Conservation (phyloP, 2,329 filamentous ascomycete genomes). For the Penicillium sp. region DNA sequence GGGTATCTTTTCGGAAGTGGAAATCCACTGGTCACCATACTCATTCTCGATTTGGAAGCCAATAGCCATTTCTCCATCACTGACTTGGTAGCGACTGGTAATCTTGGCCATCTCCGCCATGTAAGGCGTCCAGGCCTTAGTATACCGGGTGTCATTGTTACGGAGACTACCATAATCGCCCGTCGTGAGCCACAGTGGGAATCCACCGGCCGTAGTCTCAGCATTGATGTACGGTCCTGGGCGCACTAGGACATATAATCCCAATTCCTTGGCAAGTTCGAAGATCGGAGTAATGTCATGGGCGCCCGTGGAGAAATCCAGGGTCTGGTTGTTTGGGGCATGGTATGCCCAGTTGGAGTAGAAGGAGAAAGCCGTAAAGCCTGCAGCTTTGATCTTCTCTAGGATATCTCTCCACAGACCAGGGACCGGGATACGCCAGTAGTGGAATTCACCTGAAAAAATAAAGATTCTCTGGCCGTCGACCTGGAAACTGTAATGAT, state of each 20-base stretch:
- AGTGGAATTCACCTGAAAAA: slow-evolving; percentile 57
- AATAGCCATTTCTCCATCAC: slow-evolving; percentile 29
- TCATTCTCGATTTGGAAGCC: slow-evolving; percentile 36
- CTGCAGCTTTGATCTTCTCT: slow-evolving; percentile 54
- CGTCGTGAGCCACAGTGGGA: slow-evolving; percentile 64
- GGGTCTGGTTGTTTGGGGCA: slow-evolving; percentile 43
- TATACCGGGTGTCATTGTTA: slow-evolving; percentile 33
- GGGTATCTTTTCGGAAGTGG: slow-evolving; percentile 41
- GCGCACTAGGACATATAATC: slow-evolving; percentile 57
- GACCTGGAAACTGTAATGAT: slow-evolving; percentile 55
- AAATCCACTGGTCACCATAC: slow-evolving; percentile 43
- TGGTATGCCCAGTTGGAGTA: slow-evolving; percentile 54
- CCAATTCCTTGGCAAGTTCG: slow-evolving; percentile 55
- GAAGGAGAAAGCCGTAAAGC: slow-evolving; percentile 51
- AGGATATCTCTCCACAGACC: slow-evolving; percentile 54
- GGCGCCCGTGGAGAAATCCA: slow-evolving; percentile 56
- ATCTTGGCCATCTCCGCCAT: slow-evolving; percentile 30
- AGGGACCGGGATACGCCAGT: slow-evolving; percentile 53
- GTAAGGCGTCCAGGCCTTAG: slow-evolving; percentile 33
- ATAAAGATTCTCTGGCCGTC: slow-evolving; percentile 55
- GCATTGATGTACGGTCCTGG: slow-evolving; percentile 66
- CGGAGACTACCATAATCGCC: slow-evolving; percentile 45
- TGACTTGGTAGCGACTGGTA: slow-evolving; percentile 32
- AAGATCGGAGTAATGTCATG: slow-evolving; percentile 56
- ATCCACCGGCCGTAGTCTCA: slow-evolving; percentile 63